Conservation (phyloP, 2,329 filamentous ascomycete genomes). For the Monilinia vaccinii-corymbosi region DNA sequence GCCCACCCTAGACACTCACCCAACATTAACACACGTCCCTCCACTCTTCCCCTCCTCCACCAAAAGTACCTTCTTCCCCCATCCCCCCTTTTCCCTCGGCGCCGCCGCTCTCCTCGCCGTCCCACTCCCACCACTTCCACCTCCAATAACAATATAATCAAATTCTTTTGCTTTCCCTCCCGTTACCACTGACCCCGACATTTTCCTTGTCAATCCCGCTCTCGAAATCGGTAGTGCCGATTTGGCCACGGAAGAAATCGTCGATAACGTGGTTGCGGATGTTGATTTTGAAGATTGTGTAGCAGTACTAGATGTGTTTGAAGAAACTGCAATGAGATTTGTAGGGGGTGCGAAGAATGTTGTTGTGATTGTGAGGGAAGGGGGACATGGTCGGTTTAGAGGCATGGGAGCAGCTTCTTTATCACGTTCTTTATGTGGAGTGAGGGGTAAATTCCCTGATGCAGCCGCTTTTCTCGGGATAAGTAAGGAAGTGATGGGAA, state of each 20-base stretch:
- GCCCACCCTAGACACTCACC: slow-evolving; percentile 30
- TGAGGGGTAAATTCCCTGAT: slow-evolving; percentile 5
- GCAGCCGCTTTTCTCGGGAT: not conserved
- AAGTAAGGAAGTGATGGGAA: not conserved
- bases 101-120: slow-evolving; percentile 37
- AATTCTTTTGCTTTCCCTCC: slow-evolving; percentile 32
- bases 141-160: slow-evolving; percentile 45
- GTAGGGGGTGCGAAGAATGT: not conserved
- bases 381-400: not conserved
- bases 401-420: not conserved
- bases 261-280: slow-evolving; percentile 8
- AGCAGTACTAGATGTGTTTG: not conserved
- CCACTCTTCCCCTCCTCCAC: slow-evolving; percentile 40
- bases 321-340: slow-evolving; percentile 1
- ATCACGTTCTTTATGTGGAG: slow-evolving; percentile 2
- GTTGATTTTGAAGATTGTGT: not conserved
- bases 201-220: slow-evolving; percentile 3
- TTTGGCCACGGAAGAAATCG: slow-evolving; percentile 4
- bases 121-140: slow-evolving; percentile 41
- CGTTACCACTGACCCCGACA: not conserved
- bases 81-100: slow-evolving; percentile 33
- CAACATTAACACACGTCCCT: slow-evolving; percentile 44
- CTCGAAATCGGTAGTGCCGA: slow-evolving; percentile 9
- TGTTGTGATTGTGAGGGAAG: not conserved
- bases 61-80: slow-evolving; percentile 41